Base-by-base conservation (phyloP, 2,329 filamentous ascomycete species). In the Ophiocordyceps unilateralis region DNA sequence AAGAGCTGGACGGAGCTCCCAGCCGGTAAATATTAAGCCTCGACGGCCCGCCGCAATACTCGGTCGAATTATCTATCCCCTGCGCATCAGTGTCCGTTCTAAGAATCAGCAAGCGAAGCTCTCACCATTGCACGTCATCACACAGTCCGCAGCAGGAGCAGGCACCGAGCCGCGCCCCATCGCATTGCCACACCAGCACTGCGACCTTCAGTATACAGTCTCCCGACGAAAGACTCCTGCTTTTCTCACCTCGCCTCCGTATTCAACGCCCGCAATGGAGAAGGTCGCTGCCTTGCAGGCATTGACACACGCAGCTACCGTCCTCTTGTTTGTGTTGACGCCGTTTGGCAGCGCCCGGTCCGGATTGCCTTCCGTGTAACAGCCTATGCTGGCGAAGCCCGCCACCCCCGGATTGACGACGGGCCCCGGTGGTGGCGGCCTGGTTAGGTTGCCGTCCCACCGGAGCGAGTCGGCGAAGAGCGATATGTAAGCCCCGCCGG, bases 401-500 rank as follows among this genome's bases (percentile, higher is more conserved):
- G 46, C 46, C 0, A 61, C 58, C 1, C 61, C 61, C 0, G 61
- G 60, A 46, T 68, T 68, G 3, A 61, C 57, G 8, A 50, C 46
- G 1, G 60, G 58, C 1, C 44, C 53, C 2, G 46, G 14, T 1
- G 48, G 41, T 1, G 50, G 41, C 3, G 42, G 50, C 2, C 47
- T 50, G 4, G 54, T 56, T 15, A 43, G 48, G 42, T 57, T 55
- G 15, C 54, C 57, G 38, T 55, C 46, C 42, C 49, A 58, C 8
- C 53, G 50, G 1, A 54, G 30, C 0, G 54, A 48, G 42, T 64
- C 60, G 4, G 63, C 65, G 42, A 70, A 74, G 1, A 74, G 49
- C 37, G 65, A 74, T 43, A 76, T 62, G 53, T 63, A 69, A 7
- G 61, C 45, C 26, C 61, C 59, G 8, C 57, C 58, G 9, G 49